These are phyloP conservation scores for Funneliformis mosseae DNA, from an alignment of 192 early-diverging fungal genomes.

Conservation along the genomic window DNA sequence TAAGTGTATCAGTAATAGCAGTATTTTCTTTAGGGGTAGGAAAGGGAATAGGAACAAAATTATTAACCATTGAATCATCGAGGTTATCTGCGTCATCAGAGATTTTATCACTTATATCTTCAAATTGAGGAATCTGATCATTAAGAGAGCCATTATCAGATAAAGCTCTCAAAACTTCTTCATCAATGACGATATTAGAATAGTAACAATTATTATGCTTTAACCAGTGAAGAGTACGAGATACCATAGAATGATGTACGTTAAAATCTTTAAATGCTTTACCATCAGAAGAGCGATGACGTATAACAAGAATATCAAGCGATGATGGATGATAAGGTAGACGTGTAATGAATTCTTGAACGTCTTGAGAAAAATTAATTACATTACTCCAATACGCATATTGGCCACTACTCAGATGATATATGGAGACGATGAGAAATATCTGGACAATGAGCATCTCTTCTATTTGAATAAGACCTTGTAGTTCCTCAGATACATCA, in stretches of 20 bases:
- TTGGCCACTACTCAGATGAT: no score
- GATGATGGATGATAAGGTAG: background rate
- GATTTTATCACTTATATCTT: no score
- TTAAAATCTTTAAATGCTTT: background rate
- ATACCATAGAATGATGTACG: background rate
- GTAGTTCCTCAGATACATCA: conserved; percentile 3
- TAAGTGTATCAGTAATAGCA: background rate
- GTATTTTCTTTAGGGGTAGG: no score
- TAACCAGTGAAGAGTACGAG: background rate
- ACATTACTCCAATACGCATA: conserved; percentile 9
- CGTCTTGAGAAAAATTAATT: conserved; percentile 11
- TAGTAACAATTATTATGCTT: conserved; percentile 15
- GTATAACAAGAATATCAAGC: conserved; percentile 4
- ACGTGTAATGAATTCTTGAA: background rate
- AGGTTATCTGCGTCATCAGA: no score
- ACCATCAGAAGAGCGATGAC: background rate
- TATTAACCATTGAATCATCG: no score
- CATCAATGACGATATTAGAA: conserved; percentile 8
- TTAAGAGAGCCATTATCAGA: background rate
- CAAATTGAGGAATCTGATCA: background rate
- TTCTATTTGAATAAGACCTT: no score
- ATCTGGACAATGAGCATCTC: no score
- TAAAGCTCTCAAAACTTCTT: background rate
- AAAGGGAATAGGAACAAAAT: no score
- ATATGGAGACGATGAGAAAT: no score